Evolutionary conservation across 257 asterid genomes (phyloP).

Genomic region (Coffea eugenioides): DNA sequence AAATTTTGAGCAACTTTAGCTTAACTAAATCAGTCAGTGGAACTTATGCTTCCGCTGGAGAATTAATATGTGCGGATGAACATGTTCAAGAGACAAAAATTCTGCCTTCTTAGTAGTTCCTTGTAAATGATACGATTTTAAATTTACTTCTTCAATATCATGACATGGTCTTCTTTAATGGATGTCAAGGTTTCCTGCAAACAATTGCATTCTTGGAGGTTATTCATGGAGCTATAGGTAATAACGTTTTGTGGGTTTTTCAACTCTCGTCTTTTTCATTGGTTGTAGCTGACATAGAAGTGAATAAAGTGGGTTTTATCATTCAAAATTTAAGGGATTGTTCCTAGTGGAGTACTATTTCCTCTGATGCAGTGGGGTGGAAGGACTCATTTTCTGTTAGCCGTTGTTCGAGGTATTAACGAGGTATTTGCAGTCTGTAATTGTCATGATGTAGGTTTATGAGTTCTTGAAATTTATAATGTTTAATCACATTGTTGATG

Average conservation of each 20-base stretch:
- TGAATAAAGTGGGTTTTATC: neutral
- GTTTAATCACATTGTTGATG: neutral
- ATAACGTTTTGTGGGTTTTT: slow-evolving; percentile 6
- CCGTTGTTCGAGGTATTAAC: slow-evolving; percentile 51
- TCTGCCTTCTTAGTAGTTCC: neutral
- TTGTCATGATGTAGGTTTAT: neutral
- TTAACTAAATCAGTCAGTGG: slow-evolving; percentile 51
- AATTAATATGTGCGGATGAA: slow-evolving; percentile 56
- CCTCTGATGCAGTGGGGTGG: slow-evolving; percentile 99
- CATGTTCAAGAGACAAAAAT: neutral
- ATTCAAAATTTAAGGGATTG: slow-evolving; percentile 59
- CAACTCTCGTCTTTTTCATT: neutral
- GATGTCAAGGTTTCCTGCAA: slow-evolving; percentile 67
- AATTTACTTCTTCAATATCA: neutral
- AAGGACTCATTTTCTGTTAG: slow-evolving; percentile 81
- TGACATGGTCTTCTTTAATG: slow-evolving; percentile 12
- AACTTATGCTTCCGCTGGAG: slow-evolving; percentile 70
- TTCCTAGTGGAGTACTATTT: slow-evolving; percentile 77
- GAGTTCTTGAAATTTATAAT: neutral
- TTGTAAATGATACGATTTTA: neutral
- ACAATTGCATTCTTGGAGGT: slow-evolving; percentile 88
- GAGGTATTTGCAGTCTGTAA: slow-evolving; percentile 45
- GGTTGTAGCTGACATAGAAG: neutral
- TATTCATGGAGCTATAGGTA: slow-evolving; percentile 86
- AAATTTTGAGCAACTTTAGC: slow-evolving; percentile 45